Conservation (phyloP, 768 basidiomycete genomes). For the Macrolepiota dolichaula region DNA sequence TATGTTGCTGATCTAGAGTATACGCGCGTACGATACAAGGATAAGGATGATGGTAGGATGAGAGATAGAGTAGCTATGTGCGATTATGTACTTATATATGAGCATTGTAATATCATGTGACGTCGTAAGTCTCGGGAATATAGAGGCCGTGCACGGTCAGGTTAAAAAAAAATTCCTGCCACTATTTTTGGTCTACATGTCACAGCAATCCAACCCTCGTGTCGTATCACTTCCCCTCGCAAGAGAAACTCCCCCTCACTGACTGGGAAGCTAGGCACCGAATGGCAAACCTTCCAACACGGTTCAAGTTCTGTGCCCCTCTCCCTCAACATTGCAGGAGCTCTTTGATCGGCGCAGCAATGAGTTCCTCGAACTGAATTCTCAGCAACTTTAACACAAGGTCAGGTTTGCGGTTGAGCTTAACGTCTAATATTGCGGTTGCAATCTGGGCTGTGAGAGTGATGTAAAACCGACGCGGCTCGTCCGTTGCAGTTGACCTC, state of each 20-base stretch:
- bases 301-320: not conserved
- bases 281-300: not conserved
- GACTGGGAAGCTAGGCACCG: not conserved
- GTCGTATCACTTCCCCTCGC: not conserved
- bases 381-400: not conserved
- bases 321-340: not conserved
- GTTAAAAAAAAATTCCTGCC: too few relatives aligned
- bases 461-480: not conserved
- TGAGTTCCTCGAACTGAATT: not conserved
- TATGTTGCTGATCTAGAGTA: too few relatives aligned
- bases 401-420: not conserved
- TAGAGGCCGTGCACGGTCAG: too few relatives aligned
- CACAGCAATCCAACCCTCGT: too few relatives aligned
- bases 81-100: too few relatives aligned
- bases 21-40: too few relatives aligned
- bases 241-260: not conserved
- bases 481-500: not conserved
- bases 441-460: slow-evolving; percentile 1
- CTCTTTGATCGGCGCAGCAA: not conserved
- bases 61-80: too few relatives aligned
- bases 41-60: too few relatives aligned
- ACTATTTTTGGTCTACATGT: too few relatives aligned
- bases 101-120: too few relatives aligned
- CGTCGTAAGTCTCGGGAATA: too few relatives aligned
- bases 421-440: not conserved